These are phyloP conservation scores for Oryza officinalis DNA, from an alignment of 176 grass and related monocot genomes.

Conservation along the genomic window DNA sequence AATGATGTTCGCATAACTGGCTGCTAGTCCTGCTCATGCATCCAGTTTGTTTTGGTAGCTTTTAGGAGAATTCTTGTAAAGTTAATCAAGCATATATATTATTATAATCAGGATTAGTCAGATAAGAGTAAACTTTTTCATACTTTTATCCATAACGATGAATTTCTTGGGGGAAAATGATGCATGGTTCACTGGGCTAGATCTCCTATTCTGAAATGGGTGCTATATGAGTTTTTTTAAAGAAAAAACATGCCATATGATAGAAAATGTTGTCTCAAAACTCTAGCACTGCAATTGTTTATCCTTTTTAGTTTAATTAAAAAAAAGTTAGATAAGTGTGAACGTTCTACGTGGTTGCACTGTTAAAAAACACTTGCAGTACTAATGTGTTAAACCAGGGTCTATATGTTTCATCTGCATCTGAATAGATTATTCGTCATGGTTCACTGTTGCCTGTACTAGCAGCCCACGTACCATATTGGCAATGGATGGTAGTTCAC, in stretches of 20 bases:
- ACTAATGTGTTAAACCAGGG: background rate
- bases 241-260: background rate
- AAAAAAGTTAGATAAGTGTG: background rate
- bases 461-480: background rate
- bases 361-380: too few species aligned
- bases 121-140: background rate
- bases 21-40: background rate
- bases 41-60: background rate
- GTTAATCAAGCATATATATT: constrained; percentile 13
- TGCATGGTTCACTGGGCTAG: background rate
- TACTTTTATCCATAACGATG: background rate
- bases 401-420: background rate
- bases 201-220: constrained; percentile 6
- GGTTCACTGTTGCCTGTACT: background rate
- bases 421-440: background rate
- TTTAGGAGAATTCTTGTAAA: background rate
- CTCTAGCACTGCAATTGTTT: constrained; percentile 2
- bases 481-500: constrained; percentile 9
- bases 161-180: background rate
- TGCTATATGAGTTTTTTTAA: background rate
- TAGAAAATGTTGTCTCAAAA: constrained; percentile 9
- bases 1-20: constrained; percentile 14
- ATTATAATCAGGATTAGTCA: background rate
- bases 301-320: background rate
- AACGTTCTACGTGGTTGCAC: background rate